phyloP scores from a whole-genome alignment of 2,329 filamentous ascomycete species.

The Ramularia endophylla region DNA sequence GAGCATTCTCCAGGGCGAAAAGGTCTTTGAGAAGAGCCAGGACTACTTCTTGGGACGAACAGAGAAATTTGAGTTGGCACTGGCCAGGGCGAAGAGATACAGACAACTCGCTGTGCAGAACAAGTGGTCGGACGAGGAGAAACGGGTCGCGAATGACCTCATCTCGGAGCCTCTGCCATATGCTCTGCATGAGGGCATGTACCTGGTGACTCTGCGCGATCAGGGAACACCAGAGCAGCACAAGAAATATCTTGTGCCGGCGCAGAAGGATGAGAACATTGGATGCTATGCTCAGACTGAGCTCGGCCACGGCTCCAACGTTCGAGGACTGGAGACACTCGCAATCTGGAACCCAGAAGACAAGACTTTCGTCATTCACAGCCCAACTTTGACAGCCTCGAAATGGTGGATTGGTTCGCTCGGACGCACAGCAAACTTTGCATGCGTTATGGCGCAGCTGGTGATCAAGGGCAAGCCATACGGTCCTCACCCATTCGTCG shows the following conservation, averaged over 20 bases:
- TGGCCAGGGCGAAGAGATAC: constrained; percentile 65
- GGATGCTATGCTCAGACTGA: constrained; percentile 80
- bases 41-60: constrained; percentile 69
- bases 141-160: constrained; percentile 58
- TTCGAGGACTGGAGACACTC: constrained; percentile 64
- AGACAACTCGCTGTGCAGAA: constrained; percentile 60
- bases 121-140: constrained; percentile 62
- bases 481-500: constrained; percentile 72
- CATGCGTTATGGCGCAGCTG: constrained; percentile 73
- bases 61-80: constrained; percentile 62
- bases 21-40: constrained; percentile 70
- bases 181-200: constrained; percentile 66
- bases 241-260: constrained; percentile 63
- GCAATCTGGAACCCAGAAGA: constrained; percentile 68
- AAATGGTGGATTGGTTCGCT: constrained; percentile 85
- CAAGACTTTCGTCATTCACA: constrained; percentile 70
- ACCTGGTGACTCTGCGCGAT: constrained; percentile 61
- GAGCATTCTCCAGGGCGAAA: constrained; percentile 58
- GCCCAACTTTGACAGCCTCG: constrained; percentile 65
- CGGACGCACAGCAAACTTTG: constrained; percentile 68
- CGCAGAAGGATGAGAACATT: constrained; percentile 64
- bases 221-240: constrained; percentile 70
- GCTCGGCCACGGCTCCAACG: constrained; percentile 72
- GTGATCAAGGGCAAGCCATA: constrained; percentile 61
- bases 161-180: constrained; percentile 70